Conservation (phyloP, 2,329 filamentous ascomycete species). For the Chaetothyriales sp. region DNA sequence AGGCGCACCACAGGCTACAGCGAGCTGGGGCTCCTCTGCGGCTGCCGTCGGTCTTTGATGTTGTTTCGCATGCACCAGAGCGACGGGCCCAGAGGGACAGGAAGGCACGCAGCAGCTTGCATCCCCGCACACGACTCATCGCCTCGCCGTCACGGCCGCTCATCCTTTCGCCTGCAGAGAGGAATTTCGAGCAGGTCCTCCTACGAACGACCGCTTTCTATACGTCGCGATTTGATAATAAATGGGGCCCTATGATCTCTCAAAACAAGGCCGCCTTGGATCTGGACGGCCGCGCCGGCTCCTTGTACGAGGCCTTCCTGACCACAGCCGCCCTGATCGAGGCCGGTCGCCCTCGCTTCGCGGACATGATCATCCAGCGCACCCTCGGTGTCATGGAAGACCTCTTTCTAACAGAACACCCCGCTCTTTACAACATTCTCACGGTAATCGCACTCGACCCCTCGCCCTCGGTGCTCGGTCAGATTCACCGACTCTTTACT, state of each 20-base stretch:
- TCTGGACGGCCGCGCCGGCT: not conserved
- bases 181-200: not conserved
- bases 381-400: not conserved
- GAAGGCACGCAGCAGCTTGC: not conserved
- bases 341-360: conserved; percentile 1
- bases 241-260: conserved; percentile 3
- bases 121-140: not conserved
- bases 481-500: not conserved
- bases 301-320: not conserved
- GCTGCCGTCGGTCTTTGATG: not conserved
- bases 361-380: not conserved
- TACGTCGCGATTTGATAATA: not conserved
- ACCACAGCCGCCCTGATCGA: conserved; percentile 2
- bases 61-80: not conserved
- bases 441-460: conserved; percentile 4
- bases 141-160: not conserved
- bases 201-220: not conserved
- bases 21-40: not conserved
- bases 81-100: not conserved
- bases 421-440: conserved; percentile 1
- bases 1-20: not conserved
- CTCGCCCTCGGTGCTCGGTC: conserved; percentile 1
- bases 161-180: not conserved
- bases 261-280: conserved; percentile 1
- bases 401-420: conserved; percentile 4